These are phyloP conservation scores for Coemansia aciculifera DNA, from an alignment of 192 early-diverging fungal species.

Conservation along the genomic window DNA sequence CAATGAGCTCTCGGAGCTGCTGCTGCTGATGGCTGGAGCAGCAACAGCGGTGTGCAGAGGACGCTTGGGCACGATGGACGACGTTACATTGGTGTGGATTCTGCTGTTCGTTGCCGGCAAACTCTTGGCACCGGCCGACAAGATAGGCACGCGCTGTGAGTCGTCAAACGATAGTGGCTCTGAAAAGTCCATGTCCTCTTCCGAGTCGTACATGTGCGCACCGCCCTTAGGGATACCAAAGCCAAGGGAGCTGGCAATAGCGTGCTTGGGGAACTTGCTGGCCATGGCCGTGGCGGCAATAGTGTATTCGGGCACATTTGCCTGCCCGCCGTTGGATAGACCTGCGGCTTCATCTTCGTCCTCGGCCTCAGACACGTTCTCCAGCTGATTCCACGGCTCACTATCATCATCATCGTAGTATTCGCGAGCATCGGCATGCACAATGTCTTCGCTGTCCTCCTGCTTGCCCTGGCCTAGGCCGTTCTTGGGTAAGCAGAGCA, in stretches of 20 bases:
- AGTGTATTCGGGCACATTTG: conserved; percentile 23
- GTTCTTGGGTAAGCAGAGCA: conserved; percentile 52
- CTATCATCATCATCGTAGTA: neutral
- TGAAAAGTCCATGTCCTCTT: conserved; percentile 49
- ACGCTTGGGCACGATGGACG: conserved; percentile 15
- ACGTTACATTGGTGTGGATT: neutral
- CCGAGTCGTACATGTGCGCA: conserved; percentile 27
- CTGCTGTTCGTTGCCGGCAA: conserved; percentile 15
- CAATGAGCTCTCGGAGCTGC: conserved; percentile 23
- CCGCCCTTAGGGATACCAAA: conserved; percentile 29
- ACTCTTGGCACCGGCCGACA: conserved; percentile 20
- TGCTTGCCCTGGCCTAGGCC: conserved; percentile 53
- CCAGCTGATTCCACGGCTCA: conserved; percentile 34
- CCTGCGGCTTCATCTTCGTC: conserved; percentile 27
- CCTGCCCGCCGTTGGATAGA: neutral
- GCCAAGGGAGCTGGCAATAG: conserved; percentile 31
- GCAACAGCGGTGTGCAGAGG: neutral
- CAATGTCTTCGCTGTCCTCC: conserved; percentile 20
- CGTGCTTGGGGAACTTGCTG: conserved; percentile 48
- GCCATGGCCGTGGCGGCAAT: conserved; percentile 28
- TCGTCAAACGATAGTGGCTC: conserved; percentile 42
- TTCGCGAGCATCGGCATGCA: neutral
- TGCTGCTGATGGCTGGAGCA: neutral
- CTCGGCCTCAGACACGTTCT: conserved; percentile 42
- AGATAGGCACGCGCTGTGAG: neutral